Percentiles rank a stretch among this genome's conserved stretches.
Evolutionary conservation across 257 asterid genomes (phyloP).

Genomic region (Solanum rostratum): DNA sequence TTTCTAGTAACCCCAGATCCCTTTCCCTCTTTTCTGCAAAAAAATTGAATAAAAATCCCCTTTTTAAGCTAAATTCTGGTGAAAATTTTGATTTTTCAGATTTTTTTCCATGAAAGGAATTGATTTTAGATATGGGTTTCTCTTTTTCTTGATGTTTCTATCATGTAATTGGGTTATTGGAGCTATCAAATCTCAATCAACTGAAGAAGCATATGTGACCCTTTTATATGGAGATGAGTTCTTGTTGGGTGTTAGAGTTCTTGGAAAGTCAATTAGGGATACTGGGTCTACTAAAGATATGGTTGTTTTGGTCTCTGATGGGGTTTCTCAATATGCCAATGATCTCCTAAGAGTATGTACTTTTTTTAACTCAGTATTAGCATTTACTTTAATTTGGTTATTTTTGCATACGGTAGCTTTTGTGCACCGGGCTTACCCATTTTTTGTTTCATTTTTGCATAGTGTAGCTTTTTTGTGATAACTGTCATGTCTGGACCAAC

Average conservation of each 20-base stretch:
- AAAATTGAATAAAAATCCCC: background rate
- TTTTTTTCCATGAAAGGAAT: background rate
- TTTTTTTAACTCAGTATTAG: background rate
- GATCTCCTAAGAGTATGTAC: constrained; percentile 52
- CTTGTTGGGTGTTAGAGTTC: constrained; percentile 78
- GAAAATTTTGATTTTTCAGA: background rate
- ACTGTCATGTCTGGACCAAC: constrained; percentile 11
- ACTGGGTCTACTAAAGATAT: constrained; percentile 78
- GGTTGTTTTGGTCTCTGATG: constrained; percentile 92
- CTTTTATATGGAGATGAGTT: constrained; percentile 93
- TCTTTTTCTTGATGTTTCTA: background rate
- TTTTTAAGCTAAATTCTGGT: background rate
- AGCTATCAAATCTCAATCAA: constrained; percentile 12
- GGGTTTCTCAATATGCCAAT: constrained; percentile 72
- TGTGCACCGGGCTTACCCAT: too few species aligned
- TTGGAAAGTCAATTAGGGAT: constrained; percentile 91
- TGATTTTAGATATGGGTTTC: background rate
- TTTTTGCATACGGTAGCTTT: too few species aligned
- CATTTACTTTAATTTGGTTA: background rate
- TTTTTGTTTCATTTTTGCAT: background rate
- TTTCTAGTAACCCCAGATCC: background rate
- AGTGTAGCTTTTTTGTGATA: background rate
- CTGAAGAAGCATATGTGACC: constrained; percentile 78
- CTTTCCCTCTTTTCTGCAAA: background rate
- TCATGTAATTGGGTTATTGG: background rate